Percentiles rank a stretch among this genome's conserved stretches.
These are phyloP conservation scores for Phytophthora sojae DNA, from an alignment of 352 stramenopile species.

Conservation along the genomic window DNA sequence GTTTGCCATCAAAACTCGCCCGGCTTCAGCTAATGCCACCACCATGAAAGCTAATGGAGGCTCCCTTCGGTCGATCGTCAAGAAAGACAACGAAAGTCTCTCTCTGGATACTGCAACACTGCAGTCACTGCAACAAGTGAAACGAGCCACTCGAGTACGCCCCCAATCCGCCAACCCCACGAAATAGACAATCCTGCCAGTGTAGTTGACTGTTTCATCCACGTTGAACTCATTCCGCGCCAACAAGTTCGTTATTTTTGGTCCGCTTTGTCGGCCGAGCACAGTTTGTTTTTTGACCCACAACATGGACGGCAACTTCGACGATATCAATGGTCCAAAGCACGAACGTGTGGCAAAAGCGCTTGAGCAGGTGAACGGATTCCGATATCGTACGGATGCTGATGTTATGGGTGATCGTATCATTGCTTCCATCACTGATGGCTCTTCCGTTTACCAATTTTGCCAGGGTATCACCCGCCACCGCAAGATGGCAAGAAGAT, in stretches of 20 bases:
- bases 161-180: constrained; percentile 50
- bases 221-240: neutral
- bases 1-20: constrained; percentile 11
- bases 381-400: constrained; percentile 62
- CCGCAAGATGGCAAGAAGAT: constrained; percentile 53
- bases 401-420: neutral
- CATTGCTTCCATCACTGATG: neutral
- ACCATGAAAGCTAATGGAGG: constrained; percentile 3
- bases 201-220: constrained; percentile 8
- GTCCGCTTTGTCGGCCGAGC: neutral
- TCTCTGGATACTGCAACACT: constrained; percentile 50
- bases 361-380: constrained; percentile 74
- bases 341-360: constrained; percentile 69
- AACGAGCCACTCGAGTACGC: constrained; percentile 42
- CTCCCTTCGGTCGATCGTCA: constrained; percentile 28
- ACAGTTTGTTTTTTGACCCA: neutral
- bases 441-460: neutral
- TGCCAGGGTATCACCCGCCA: constrained; percentile 56
- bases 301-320: constrained; percentile 28
- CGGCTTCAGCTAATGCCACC: constrained; percentile 25
- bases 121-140: constrained; percentile 59
- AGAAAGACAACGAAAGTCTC: constrained; percentile 3
- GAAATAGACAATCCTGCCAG: constrained; percentile 7
- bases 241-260: constrained; percentile 1
- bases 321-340: constrained; percentile 40